These are phyloP conservation scores for Colletotrichum sp. DNA, from an alignment of 2,329 filamentous ascomycete genomes.

Conservation along the genomic window DNA sequence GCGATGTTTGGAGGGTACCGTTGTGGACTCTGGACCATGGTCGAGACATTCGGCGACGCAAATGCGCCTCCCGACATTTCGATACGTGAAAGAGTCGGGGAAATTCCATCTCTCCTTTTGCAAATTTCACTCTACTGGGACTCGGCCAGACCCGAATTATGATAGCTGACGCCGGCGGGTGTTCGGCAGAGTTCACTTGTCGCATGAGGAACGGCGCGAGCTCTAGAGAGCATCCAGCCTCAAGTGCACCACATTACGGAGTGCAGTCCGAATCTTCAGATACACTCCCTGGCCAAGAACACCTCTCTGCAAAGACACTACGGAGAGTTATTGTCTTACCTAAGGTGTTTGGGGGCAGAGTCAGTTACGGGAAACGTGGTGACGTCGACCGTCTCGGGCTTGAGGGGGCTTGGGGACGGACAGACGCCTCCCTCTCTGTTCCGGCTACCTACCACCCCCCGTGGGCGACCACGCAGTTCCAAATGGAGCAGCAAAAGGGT, in stretches of 20 bases:
- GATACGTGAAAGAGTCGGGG: background rate
- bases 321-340: background rate
- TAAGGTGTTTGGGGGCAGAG: background rate
- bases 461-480: background rate
- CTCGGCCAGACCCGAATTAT: constrained; percentile 3
- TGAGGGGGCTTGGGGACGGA: background rate
- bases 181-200: background rate
- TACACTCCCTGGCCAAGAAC: background rate
- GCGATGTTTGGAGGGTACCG: background rate
- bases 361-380: background rate
- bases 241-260: background rate
- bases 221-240: background rate
- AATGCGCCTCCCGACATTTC: background rate
- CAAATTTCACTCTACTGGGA: background rate
- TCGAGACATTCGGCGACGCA: background rate
- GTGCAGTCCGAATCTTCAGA: background rate
- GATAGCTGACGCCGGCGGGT: background rate
- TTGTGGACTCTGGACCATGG: background rate
- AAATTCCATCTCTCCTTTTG: background rate
- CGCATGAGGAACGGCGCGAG: background rate
- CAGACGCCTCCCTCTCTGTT: background rate
- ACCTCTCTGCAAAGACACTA: background rate
- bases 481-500: background rate
- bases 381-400: background rate
- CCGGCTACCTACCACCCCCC: background rate